These are phyloP conservation scores for Rhizopogon parksii DNA, from an alignment of 1,284 basidiomycete species.

Conservation along the genomic window DNA sequence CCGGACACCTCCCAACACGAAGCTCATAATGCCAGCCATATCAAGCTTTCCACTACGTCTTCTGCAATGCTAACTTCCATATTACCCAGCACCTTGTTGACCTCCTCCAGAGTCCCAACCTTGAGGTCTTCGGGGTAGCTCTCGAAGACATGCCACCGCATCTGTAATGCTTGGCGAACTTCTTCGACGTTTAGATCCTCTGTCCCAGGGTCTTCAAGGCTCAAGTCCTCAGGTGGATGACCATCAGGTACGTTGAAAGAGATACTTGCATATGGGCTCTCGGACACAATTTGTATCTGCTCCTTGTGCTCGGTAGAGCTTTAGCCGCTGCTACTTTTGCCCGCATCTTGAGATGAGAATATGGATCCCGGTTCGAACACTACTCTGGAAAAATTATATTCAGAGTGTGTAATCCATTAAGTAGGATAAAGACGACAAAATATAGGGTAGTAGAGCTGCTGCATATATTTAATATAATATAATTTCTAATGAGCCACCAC, in stretches of 20 bases:
- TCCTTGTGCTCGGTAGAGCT: conserved; percentile 49
- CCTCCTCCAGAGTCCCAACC: conserved; percentile 68
- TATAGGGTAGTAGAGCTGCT: too few relatives aligned
- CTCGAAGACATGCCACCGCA: conserved; percentile 88
- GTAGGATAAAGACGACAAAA: too few relatives aligned
- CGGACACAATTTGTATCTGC: conserved; percentile 94
- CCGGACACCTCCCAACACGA: conserved; percentile 67
- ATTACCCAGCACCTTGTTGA: conserved; percentile 84
- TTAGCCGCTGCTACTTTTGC: conserved; percentile 59
- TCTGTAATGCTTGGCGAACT: conserved; percentile 80
- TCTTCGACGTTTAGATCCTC: conserved; percentile 80
- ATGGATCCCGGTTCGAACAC: conserved; percentile 33
- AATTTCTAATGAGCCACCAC: too few relatives aligned
- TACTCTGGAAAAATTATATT: too few relatives aligned
- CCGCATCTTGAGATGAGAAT: conserved; percentile 72
- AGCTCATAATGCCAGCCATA: conserved; percentile 78
- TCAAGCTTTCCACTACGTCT: conserved; percentile 73
- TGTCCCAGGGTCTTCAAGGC: conserved; percentile 80
- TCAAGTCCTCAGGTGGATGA: conserved; percentile 80
- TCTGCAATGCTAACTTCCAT: conserved; percentile 87
- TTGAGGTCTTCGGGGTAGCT: conserved; percentile 68
- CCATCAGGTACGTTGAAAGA: conserved; percentile 93
- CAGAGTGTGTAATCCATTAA: too few relatives aligned
- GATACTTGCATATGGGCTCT: conserved; percentile 74
- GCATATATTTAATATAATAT: too few relatives aligned